Evolutionary conservation across 2,329 filamentous ascomycete species (phyloP).

Genomic region (Hypoxylon sp.): DNA sequence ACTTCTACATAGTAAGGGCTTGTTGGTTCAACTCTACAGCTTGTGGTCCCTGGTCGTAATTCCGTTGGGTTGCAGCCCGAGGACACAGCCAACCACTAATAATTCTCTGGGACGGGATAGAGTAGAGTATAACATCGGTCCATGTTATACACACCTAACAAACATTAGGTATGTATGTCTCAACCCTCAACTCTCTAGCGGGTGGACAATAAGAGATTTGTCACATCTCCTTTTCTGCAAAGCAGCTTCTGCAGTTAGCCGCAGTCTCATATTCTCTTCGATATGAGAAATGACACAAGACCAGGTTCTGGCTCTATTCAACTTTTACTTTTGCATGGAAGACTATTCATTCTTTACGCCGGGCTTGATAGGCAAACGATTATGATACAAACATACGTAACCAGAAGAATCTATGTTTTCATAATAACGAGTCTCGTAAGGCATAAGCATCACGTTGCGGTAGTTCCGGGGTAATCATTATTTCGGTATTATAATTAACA

Average conservation of each 20-base stretch:
- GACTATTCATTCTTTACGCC: not conserved
- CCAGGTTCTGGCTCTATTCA: not conserved
- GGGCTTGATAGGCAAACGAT: not conserved
- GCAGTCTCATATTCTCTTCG: not conserved
- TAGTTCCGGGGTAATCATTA: not conserved
- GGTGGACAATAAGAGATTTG: not conserved
- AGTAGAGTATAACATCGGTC: not conserved
- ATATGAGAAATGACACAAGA: not conserved
- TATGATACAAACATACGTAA: not conserved
- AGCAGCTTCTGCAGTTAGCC: constrained; percentile 4
- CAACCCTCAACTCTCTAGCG: not conserved
- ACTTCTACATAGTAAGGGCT: constrained; percentile 7
- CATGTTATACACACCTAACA: not conserved
- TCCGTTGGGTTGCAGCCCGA: constrained; percentile 28
- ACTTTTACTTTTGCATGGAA: not conserved
- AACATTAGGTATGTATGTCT: not conserved
- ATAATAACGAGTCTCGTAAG: not conserved
- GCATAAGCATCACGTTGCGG: not conserved
- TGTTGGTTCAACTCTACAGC: constrained; percentile 29
- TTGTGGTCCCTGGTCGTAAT: constrained; percentile 29
- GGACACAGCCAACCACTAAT: constrained; percentile 19
- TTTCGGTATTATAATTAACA: not conserved
- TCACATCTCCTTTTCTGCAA: not conserved
- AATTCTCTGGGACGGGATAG: not conserved
- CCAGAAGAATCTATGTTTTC: not conserved